These are phyloP conservation scores for Fistulifera pelliculosa DNA, from an alignment of 108 stramenopile species.

Conservation along the genomic window DNA sequence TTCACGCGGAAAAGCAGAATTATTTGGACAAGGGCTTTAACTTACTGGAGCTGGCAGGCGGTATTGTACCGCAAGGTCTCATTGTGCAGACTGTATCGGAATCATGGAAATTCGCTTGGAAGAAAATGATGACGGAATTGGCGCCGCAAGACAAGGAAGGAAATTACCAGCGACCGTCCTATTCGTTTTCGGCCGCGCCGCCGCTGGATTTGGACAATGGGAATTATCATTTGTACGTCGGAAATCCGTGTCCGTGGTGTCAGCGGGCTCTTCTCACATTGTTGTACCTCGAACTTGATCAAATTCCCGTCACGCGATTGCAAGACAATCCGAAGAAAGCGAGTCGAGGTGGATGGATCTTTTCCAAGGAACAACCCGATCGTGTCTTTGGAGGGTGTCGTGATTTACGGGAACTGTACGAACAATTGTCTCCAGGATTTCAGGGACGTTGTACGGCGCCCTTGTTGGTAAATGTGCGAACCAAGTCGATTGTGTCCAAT, in stretches of 20 bases:
- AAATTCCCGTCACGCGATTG: conserved; percentile 49
- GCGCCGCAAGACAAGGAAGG: conserved; percentile 46
- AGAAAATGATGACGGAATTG: conserved; percentile 46
- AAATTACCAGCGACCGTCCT: conserved; percentile 37
- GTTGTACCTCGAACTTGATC: conserved; percentile 30
- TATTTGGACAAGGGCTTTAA: conserved; percentile 29
- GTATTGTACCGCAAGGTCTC: conserved; percentile 41
- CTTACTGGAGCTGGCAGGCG: conserved; percentile 41
- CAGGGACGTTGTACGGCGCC: conserved; percentile 85
- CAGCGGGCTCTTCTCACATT: conserved; percentile 51
- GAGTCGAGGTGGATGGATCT: conserved; percentile 80
- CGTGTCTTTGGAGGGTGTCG: conserved; percentile 10
- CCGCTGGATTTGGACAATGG: conserved; percentile 36
- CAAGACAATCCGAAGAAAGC: conserved; percentile 78
- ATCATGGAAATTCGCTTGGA: conserved; percentile 48
- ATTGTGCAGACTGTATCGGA: conserved; percentile 43
- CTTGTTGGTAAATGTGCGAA: conserved; percentile 65
- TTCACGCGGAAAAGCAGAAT: too few relatives aligned
- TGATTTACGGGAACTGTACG: conserved; percentile 40
- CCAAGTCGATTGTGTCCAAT: conserved; percentile 74
- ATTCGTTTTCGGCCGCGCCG: conserved; percentile 17
- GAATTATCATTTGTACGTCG: conserved; percentile 86
- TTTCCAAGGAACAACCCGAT: conserved; percentile 18
- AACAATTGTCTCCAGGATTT: conserved; percentile 41
- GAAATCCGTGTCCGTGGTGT: conserved; percentile 90